Evolutionary conservation across 345 rosid genomes (phyloP).

Genomic region (Sonneratia alba): DNA sequence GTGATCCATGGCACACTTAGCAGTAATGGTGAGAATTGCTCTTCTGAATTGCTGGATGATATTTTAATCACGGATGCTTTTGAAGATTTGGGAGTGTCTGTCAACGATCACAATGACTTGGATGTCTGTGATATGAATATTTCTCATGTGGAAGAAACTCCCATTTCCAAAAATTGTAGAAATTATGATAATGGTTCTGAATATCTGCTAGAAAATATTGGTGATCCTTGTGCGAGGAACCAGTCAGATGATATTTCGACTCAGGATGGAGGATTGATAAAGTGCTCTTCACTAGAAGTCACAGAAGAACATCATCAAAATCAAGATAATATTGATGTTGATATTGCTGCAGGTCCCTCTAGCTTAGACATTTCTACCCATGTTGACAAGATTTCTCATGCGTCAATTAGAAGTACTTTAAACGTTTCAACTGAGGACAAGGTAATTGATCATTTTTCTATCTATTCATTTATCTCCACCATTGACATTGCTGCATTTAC

Average conservation of each 20-base stretch:
- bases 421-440: conserved; percentile 10
- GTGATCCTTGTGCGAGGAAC: conserved; percentile 1
- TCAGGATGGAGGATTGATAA: neutral
- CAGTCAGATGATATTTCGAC: neutral
- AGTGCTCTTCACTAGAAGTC: conserved; percentile 5
- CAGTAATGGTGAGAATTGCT: conserved; percentile 27
- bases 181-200: conserved; percentile 12
- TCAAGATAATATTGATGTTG: conserved; percentile 5
- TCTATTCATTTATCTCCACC: neutral
- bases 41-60: conserved; percentile 35
- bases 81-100: conserved; percentile 42
- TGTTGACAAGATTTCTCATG: conserved; percentile 13
- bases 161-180: conserved; percentile 16
- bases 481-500: neutral
- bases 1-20: conserved; percentile 11
- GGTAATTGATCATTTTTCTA: conserved; percentile 21
- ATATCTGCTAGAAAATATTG: conserved; percentile 2
- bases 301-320: neutral
- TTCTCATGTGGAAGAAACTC: conserved; percentile 44
- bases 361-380: conserved; percentile 7
- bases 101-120: conserved; percentile 12
- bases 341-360: conserved; percentile 11
- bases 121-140: conserved; percentile 18
- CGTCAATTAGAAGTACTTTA: conserved; percentile 15
- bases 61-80: conserved; percentile 37